Percentiles rank a stretch among this genome's conserved stretches.
Evolutionary conservation across 495 filamentous ascomycete species (phyloP).

Genomic region (Penicillium fimorum): DNA sequence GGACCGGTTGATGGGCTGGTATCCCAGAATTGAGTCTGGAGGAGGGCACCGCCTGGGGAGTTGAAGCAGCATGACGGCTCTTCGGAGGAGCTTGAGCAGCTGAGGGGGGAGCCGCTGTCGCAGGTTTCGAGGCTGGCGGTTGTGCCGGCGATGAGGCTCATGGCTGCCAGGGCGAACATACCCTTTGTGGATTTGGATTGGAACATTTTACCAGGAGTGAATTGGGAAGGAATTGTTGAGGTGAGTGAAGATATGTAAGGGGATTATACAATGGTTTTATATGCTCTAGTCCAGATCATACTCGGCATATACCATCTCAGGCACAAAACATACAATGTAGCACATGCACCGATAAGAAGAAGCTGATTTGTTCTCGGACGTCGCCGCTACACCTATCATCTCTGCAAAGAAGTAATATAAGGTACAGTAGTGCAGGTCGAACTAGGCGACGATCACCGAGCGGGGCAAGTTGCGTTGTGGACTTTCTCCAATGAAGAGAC

Average conservation of each 20-base stretch:
- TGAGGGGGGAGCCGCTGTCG: slow-evolving; percentile 30
- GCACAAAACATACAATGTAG: slow-evolving; percentile 20
- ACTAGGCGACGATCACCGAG: slow-evolving; percentile 2
- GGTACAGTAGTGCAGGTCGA: neutral
- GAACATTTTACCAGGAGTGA: slow-evolving; percentile 1
- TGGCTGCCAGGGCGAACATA: slow-evolving; percentile 31
- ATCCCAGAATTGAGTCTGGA: slow-evolving; percentile 85
- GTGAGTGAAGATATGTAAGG: neutral
- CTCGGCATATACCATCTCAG: slow-evolving; percentile 11
- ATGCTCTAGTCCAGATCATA: neutral
- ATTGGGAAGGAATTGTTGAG: neutral
- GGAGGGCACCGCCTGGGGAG: slow-evolving; percentile 66
- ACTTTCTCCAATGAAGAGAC: slow-evolving; percentile 3
- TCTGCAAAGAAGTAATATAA: neutral
- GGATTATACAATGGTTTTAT: neutral
- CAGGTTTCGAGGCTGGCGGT: slow-evolving; percentile 30
- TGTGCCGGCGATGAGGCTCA: slow-evolving; percentile 21
- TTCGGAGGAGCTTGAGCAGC: slow-evolving; percentile 39
- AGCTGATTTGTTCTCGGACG: slow-evolving; percentile 37
- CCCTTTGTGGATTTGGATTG: slow-evolving; percentile 21
- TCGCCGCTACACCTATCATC: slow-evolving; percentile 16
- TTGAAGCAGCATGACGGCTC: slow-evolving; percentile 74
- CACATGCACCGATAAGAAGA: slow-evolving; percentile 38
- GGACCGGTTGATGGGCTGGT: slow-evolving; percentile 61
- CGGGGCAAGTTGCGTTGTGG: neutral